Percentiles rank a stretch among this genome's conserved stretches.
Conservation (phyloP, 306 rosid species). For the Cucumis hystrix region DNA sequence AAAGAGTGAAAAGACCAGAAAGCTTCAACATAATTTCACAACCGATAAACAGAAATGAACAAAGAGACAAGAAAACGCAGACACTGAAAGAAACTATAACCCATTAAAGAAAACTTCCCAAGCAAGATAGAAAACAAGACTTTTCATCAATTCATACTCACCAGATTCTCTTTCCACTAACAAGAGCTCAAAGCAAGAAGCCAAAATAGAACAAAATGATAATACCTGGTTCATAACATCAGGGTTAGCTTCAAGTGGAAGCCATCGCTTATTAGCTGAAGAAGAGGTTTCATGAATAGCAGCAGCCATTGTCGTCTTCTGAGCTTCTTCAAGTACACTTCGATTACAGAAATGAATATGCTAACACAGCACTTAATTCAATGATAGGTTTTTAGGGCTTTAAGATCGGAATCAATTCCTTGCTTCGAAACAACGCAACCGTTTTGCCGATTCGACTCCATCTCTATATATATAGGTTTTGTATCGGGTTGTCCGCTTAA, state of each 20-base stretch:
- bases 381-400: not conserved
- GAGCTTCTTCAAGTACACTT: not conserved
- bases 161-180: not conserved
- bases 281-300: constrained; percentile 28
- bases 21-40: not conserved
- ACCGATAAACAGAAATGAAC: not conserved
- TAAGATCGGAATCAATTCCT: not conserved
- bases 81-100: not conserved
- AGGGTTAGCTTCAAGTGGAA: constrained; percentile 99
- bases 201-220: not conserved
- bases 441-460: not conserved
- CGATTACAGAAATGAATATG: not conserved
- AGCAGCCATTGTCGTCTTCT: constrained; percentile 29
- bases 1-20: not conserved
- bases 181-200: not conserved
- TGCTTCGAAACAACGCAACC: not conserved
- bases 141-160: not conserved
- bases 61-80: not conserved
- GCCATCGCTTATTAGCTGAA: constrained; percentile 73
- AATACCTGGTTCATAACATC: constrained; percentile 87
- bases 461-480: constrained; percentile 14
- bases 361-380: not conserved
- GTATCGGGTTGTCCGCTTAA: not conserved
- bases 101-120: not conserved
- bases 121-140: not conserved